A percentile compares a stretch with the other conserved stretches of the same genome.
These are phyloP conservation scores for Erysimum cheiranthoides DNA, from an alignment of 345 rosid species.

Conservation along the genomic window DNA sequence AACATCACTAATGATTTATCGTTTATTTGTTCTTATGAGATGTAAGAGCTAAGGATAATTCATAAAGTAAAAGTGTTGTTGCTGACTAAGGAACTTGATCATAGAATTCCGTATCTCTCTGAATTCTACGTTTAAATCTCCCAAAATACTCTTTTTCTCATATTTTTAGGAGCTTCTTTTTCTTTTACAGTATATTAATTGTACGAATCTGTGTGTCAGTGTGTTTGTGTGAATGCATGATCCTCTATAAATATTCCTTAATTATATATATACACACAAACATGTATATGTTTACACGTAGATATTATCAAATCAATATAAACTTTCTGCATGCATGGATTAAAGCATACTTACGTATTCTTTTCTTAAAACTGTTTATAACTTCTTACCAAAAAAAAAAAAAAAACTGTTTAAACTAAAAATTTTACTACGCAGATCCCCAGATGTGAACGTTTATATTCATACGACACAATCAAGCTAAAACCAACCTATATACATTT, in stretches of 20 bases:
- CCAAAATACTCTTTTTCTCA: constrained; percentile 31
- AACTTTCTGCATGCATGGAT: constrained; percentile 37
- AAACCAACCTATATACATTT: too few relatives aligned
- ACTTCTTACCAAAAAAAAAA: not conserved
- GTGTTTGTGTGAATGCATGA: constrained; percentile 40
- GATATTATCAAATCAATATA: not conserved
- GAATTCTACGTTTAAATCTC: constrained; percentile 27
- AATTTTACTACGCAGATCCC: not conserved
- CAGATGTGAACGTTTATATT: not conserved
- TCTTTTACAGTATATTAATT: constrained; percentile 38
- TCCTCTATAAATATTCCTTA: constrained; percentile 26
- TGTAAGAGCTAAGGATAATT: constrained; percentile 15
- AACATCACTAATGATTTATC: constrained; percentile 3
- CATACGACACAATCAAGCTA: not conserved
- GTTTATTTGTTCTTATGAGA: not conserved
- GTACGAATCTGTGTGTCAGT: constrained; percentile 44
- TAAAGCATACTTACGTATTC: constrained; percentile 15
- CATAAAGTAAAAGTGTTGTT: constrained; percentile 40
- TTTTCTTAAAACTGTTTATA: constrained; percentile 11
- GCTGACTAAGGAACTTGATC: constrained; percentile 35
- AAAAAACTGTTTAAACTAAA: too few relatives aligned
- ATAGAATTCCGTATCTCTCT: constrained; percentile 29
- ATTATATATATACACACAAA: constrained; percentile 3
- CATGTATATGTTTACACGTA: not conserved
- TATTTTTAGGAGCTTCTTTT: constrained; percentile 44